These are phyloP conservation scores for Trifolium fragiferum DNA, from an alignment of 306 rosid species.

Conservation along the genomic window DNA sequence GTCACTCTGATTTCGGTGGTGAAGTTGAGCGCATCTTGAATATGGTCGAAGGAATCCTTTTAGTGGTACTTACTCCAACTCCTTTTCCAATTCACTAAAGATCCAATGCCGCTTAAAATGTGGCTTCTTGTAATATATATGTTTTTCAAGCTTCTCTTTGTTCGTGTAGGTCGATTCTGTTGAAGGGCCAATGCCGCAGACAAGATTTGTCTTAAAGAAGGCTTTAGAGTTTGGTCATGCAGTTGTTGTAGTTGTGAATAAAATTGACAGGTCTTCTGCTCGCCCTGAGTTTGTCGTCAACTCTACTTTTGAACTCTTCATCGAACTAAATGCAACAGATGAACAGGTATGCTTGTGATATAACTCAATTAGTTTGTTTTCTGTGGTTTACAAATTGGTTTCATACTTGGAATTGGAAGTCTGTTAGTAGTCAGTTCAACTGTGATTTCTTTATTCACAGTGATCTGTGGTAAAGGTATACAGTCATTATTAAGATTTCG, in stretches of 20 bases:
- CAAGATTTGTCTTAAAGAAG: constrained; percentile 98
- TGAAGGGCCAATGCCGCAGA: constrained; percentile 99
- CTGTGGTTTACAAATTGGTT: not conserved
- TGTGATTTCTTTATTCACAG: constrained; percentile 20
- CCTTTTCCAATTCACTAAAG: constrained; percentile 25
- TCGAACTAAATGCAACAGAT: constrained; percentile 93
- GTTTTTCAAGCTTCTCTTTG: constrained; percentile 38
- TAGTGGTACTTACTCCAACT: constrained; percentile 70
- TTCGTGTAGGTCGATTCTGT: constrained; percentile 91
- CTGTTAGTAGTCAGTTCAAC: not conserved
- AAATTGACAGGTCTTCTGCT: constrained; percentile 93
- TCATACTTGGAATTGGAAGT: constrained; percentile 18
- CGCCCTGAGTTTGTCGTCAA: constrained; percentile 93
- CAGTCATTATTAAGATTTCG: constrained; percentile 10
- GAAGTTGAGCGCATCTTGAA: constrained; percentile 97
- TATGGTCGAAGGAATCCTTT: constrained; percentile 99
- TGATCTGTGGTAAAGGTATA: constrained; percentile 29
- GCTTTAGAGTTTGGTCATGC: constrained; percentile 98
- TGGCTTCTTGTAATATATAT: constrained; percentile 28
- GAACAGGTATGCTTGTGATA: constrained; percentile 69
- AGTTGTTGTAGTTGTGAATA: constrained; percentile 97
- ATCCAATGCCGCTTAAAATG: not conserved
- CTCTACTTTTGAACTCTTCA: constrained; percentile 96
- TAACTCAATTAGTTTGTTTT: constrained; percentile 29
- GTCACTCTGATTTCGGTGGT: constrained; percentile 99